Evolutionary conservation across 2,329 filamentous ascomycete genomes (phyloP), one percentile per base, ranked within the genome.

Genomic region (Penicillium sp.): DNA sequence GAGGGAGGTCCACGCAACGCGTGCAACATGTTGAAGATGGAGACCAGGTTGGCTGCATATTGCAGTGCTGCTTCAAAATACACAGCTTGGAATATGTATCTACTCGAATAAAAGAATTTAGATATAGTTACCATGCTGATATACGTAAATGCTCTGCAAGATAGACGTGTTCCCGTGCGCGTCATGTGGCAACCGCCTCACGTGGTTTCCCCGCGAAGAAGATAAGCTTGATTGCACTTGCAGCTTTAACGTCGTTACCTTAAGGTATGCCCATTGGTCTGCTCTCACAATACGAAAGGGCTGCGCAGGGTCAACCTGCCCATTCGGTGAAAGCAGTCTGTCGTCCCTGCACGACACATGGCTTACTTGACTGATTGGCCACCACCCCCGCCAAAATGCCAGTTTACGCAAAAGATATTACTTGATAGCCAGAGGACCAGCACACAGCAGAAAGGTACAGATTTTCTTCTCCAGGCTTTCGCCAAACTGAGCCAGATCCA

Each of bases 1-100:
- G 12, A n/a, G 50, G 61, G 27, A 63, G 52, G 59, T 63, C 55
- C 59, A 63, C 30, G 46, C 60, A 51, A 46, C 32, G n/a, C n/a
- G n/a, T n/a, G n/a, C 29, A 18, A 24, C 17, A n/a, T n/a, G 37
- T 37, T 12, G 13, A 23, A n/a, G 23, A 23, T 24, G 39, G 39
- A 42, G 6, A 42, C 39, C 32, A 24, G 29, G 24, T 9, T n/a
- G 18, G 20, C 36, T n/a, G n/a, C n/a, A n/a, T n/a, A n/a, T n/a
- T n/a, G n/a, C n/a, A n/a, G n/a, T n/a, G n/a, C n/a, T n/a, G n/a
- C n/a, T n/a, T n/a, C n/a, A n/a, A n/a, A n/a, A n/a, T n/a, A n/a
- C n/a, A n/a, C n/a, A n/a, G n/a, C n/a, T n/a, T n/a, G n/a, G n/a
- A n/a, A n/a, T n/a, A n/a, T n/a, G n/a, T n/a, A n/a, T n/a, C n/a